Percentiles rank a stretch among this genome's conserved stretches.
These are phyloP conservation scores for Grosmannia clavigera DNA, from an alignment of 2,329 filamentous ascomycete genomes.

Conservation along the genomic window DNA sequence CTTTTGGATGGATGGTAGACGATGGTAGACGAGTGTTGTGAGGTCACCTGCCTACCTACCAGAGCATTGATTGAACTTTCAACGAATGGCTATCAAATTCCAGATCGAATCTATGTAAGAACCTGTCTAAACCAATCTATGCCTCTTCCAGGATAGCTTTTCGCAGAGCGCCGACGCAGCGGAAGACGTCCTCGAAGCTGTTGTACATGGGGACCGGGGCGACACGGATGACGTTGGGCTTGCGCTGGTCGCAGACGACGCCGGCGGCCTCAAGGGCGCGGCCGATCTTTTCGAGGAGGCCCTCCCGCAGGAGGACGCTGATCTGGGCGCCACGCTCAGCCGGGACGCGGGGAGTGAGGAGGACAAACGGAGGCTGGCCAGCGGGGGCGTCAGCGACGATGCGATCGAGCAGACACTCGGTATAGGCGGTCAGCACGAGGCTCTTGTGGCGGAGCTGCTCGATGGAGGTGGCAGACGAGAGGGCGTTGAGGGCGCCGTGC, in stretches of 20 bases:
- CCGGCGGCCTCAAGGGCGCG: constrained; percentile 52
- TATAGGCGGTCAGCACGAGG: constrained; percentile 60
- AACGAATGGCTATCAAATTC: too few relatives aligned
- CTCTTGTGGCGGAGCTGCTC: constrained; percentile 56
- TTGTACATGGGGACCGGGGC: constrained; percentile 81
- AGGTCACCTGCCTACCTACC: too few relatives aligned
- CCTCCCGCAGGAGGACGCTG: constrained; percentile 48
- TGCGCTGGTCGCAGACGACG: constrained; percentile 70
- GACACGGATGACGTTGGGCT: constrained; percentile 73
- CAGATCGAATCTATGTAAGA: not conserved
- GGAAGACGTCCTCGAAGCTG: constrained; percentile 54
- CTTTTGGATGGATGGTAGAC: not conserved
- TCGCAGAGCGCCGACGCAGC: constrained; percentile 15
- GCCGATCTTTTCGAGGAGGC: constrained; percentile 57
- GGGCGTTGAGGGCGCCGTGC: constrained; percentile 59
- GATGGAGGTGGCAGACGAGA: constrained; percentile 61
- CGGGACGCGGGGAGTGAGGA: constrained; percentile 60
- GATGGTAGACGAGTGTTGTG: too few relatives aligned
- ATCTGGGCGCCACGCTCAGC: constrained; percentile 65
- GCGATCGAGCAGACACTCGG: constrained; percentile 52
- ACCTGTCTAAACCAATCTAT: not conserved
- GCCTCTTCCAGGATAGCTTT: not conserved
- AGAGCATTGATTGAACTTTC: too few relatives aligned
- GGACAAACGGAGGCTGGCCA: constrained; percentile 38
- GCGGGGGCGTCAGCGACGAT: constrained; percentile 23